Conservation (phyloP, 2,329 filamentous ascomycete species). For the Clarireedia monteithiana region DNA sequence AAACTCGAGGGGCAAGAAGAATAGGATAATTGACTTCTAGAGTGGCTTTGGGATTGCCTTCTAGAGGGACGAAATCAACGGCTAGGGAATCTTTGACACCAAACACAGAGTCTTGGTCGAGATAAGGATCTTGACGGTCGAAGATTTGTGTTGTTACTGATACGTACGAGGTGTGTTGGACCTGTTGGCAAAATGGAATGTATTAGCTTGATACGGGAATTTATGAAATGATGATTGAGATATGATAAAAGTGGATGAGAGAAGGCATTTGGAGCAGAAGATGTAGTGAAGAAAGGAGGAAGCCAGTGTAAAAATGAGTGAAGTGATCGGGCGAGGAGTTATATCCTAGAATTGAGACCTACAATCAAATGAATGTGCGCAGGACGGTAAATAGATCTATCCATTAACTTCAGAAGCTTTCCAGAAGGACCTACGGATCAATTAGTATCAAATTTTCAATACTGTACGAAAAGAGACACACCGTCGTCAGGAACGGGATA, state of each 20-base stretch:
- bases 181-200: constrained; percentile 5
- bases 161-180: constrained; percentile 41
- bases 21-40: constrained; percentile 29
- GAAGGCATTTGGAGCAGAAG: no score
- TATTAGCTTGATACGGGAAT: neutral
- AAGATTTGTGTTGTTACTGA: constrained; percentile 72
- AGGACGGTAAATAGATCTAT: constrained; percentile 53
- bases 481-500: constrained; percentile 29
- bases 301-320: neutral
- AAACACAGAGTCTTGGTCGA: constrained; percentile 44
- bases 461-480: constrained; percentile 7
- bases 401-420: constrained; percentile 47
- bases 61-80: constrained; percentile 40
- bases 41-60: constrained; percentile 30
- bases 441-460: neutral
- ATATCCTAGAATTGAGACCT: constrained; percentile 19
- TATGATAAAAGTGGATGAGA: neutral
- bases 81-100: constrained; percentile 47
- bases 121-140: constrained; percentile 58
- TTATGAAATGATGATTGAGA: neutral
- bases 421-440: constrained; percentile 43
- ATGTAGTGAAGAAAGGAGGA: neutral
- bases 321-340: no score
- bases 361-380: constrained; percentile 58
- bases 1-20: constrained; percentile 12